phyloP scores from a whole-genome alignment of 352 stramenopile genomes.

The Phytophthora foliorum region DNA sequence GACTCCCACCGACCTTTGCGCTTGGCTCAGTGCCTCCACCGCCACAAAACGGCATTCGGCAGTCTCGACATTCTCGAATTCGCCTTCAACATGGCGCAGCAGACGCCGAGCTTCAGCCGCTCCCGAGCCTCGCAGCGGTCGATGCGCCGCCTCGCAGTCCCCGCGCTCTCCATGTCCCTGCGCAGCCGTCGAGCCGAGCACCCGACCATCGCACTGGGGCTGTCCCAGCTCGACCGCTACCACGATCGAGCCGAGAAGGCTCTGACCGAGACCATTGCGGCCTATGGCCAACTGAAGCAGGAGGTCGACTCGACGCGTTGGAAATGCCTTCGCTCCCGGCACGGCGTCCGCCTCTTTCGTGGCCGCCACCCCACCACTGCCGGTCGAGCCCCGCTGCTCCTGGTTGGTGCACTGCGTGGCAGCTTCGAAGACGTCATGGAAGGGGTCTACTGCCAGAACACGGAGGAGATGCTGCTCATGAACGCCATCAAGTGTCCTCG shows the following conservation, averaged over 20 bases:
- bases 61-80: constrained; percentile 38
- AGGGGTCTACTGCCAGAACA: constrained; percentile 48
- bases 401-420: constrained; percentile 42
- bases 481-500: constrained; percentile 48
- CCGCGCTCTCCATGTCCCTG: constrained; percentile 39
- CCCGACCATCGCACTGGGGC: constrained; percentile 20
- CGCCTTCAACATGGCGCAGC: constrained; percentile 15
- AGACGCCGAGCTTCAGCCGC: constrained; percentile 14
- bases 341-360: constrained; percentile 46
- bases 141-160: constrained; percentile 22
- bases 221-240: constrained; percentile 50
- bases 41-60: constrained; percentile 12
- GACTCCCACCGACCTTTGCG: constrained; percentile 10
- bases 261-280: constrained; percentile 47
- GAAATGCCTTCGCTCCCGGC: constrained; percentile 47
- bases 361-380: constrained; percentile 24
- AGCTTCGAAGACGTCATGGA: constrained; percentile 63
- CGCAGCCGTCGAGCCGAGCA: constrained; percentile 33
- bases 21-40: too few species aligned
- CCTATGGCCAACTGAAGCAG: constrained; percentile 35
- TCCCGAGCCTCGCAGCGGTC: constrained; percentile 23
- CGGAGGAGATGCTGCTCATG: constrained; percentile 54
- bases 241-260: constrained; percentile 43
- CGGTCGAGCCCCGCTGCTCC: constrained; percentile 29
- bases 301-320: constrained; percentile 42